phyloP scores from a whole-genome alignment of 805 yeast species.

The Starmerella khaoyaiensis region DNA sequence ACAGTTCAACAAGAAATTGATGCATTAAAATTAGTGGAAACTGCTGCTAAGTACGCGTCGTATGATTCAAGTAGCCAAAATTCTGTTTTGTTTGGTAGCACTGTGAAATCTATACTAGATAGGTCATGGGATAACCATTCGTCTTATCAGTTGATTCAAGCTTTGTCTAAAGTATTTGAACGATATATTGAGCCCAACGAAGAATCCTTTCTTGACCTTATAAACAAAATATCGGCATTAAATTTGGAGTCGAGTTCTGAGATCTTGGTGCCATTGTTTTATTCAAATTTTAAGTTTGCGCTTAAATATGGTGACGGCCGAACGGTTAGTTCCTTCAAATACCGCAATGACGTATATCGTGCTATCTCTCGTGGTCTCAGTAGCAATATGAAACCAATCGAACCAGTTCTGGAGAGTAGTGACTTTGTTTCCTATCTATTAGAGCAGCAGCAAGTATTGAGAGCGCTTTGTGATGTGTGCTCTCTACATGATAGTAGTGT shows the following conservation, averaged over 20 bases:
- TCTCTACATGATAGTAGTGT: constrained; percentile 3
- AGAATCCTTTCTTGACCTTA: neutral
- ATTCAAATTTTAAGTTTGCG: neutral
- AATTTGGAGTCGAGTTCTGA: neutral
- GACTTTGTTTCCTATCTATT: constrained; percentile 5
- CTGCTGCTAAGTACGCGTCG: constrained; percentile 3
- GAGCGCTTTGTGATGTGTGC: constrained; percentile 9
- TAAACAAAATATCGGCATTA: neutral
- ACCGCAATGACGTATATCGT: neutral
- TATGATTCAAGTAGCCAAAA: neutral
- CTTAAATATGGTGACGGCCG: neutral
- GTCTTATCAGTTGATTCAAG: neutral
- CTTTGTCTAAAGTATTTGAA: constrained; percentile 1
- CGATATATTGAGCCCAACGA: neutral
- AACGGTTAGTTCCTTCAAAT: too few species aligned
- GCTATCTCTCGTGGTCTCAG: constrained; percentile 4
- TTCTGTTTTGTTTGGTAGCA: neutral
- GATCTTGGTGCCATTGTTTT: neutral
- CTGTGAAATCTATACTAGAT: neutral
- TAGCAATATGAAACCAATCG: neutral
- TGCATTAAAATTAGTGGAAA: neutral
- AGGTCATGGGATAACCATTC: neutral
- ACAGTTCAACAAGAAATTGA: neutral
- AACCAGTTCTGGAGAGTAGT: neutral
- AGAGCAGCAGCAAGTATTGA: constrained; percentile 3